Conservation (phyloP, 2,329 filamentous ascomycete genomes). For the Stagonosporopsis vannaccii region DNA sequence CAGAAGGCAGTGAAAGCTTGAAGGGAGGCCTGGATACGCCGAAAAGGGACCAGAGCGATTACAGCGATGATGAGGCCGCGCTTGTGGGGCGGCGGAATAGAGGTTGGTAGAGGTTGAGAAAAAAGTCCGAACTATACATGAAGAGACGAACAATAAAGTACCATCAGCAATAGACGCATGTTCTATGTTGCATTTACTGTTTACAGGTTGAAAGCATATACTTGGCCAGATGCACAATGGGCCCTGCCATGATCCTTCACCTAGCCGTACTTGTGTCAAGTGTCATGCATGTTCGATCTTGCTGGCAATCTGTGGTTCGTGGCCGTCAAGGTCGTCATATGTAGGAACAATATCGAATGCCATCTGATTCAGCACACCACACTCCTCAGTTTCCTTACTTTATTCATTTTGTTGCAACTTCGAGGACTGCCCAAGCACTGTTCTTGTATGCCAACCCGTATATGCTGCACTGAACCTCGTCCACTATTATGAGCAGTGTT, state of each 20-base stretch:
- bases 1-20: constrained; percentile 33
- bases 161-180: background rate
- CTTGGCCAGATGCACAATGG: background rate
- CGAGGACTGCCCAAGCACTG: too few relatives aligned
- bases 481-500: too few relatives aligned
- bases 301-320: too few relatives aligned
- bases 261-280: background rate
- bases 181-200: background rate
- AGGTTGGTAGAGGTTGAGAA: constrained; percentile 4
- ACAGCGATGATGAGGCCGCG: constrained; percentile 37
- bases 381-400: too few relatives aligned
- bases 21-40: constrained; percentile 24
- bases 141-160: background rate
- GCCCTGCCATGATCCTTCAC: background rate
- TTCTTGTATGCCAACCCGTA: too few relatives aligned
- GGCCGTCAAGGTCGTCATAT: background rate
- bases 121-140: background rate
- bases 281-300: too few relatives aligned
- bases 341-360: background rate
- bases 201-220: background rate
- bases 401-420: too few relatives aligned
- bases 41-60: constrained; percentile 25
- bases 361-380: too few relatives aligned
- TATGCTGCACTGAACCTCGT: too few relatives aligned
- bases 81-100: constrained; percentile 23